A percentile compares a stretch with the other conserved stretches of the same genome.
These are phyloP conservation scores for Penicillium lagena DNA, from an alignment of 495 filamentous ascomycete genomes.

Conservation along the genomic window DNA sequence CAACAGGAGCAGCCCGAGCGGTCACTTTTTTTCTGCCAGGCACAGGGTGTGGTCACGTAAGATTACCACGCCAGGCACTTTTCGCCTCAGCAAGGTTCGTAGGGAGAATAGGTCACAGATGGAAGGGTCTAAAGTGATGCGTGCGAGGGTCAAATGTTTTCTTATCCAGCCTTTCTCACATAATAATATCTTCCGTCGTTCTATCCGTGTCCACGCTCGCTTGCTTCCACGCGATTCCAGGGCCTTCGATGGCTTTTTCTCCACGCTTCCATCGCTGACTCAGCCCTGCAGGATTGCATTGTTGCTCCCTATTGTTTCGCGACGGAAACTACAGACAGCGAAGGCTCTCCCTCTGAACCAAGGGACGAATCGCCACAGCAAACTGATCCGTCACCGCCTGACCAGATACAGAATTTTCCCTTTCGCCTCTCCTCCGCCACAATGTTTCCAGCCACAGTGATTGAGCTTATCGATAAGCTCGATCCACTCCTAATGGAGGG, in stretches of 20 bases:
- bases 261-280: slow-evolving; percentile 17
- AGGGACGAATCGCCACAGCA: no score
- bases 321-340: no score
- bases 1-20: no score
- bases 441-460: neutral
- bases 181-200: neutral
- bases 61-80: slow-evolving; percentile 11
- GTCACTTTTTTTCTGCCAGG: slow-evolving; percentile 14
- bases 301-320: no score
- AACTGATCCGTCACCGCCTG: no score
- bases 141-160: slow-evolving; percentile 3
- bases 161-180: neutral
- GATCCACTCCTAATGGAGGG: no score
- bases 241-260: slow-evolving; percentile 28
- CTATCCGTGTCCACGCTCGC: slow-evolving; percentile 27
- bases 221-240: slow-evolving; percentile 27
- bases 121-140: no score
- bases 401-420: no score
- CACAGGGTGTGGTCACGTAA: slow-evolving; percentile 7
- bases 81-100: no score
- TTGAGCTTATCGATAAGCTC: no score
- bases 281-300: neutral
- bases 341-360: no score
- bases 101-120: no score
- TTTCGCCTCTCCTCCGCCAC: neutral